These are phyloP conservation scores for Rhododendron williamsianum DNA, from an alignment of 148 eudicot genomes.

Conservation along the genomic window DNA sequence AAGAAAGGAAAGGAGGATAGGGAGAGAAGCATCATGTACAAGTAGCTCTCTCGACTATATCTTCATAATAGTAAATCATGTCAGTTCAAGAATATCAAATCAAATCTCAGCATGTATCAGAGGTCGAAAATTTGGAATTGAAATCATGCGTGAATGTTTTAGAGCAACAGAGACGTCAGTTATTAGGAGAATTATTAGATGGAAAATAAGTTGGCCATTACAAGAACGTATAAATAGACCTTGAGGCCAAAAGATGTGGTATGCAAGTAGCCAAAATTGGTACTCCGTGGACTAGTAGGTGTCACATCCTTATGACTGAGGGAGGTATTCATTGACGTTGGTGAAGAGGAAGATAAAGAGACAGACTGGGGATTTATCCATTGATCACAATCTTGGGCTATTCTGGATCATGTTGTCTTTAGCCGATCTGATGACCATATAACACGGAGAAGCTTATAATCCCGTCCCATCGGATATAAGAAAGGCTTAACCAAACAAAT, in stretches of 20 bases:
- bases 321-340: constrained; percentile 45
- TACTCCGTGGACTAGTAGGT: constrained; percentile 54
- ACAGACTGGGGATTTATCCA: constrained; percentile 56
- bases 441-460: constrained; percentile 4
- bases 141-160: background rate
- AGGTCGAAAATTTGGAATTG: background rate
- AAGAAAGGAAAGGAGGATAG: background rate
- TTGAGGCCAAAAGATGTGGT: constrained; percentile 59
- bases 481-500: background rate
- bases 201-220: background rate
- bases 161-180: background rate
- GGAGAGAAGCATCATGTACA: background rate
- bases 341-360: constrained; percentile 43
- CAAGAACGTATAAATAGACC: constrained; percentile 34
- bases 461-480: background rate
- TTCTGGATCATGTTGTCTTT: constrained; percentile 64
- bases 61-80: background rate
- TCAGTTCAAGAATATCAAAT: background rate
- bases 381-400: constrained; percentile 71
- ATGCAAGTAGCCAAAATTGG: constrained; percentile 22
- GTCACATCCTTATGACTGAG: constrained; percentile 60
- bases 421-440: constrained; percentile 52
- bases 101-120: background rate
- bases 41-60: background rate
- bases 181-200: background rate